These are phyloP conservation scores for Talaromyces marneffei DNA, from an alignment of 2,329 filamentous ascomycete species.

Conservation along the genomic window DNA sequence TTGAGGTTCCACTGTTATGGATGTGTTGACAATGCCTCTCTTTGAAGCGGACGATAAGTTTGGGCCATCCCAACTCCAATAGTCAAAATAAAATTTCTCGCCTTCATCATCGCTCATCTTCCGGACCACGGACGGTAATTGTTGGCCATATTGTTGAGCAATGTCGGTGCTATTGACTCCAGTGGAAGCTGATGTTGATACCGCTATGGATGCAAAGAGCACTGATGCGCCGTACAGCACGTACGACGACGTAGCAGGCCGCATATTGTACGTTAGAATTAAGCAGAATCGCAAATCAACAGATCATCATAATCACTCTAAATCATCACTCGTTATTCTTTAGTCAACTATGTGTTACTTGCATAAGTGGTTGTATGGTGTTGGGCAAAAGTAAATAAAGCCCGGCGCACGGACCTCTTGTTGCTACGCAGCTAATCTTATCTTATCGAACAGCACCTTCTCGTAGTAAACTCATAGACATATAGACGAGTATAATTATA, in stretches of 20 bases:
- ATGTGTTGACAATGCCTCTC: not conserved
- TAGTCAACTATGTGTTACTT: not conserved
- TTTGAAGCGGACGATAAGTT: conserved; percentile 3
- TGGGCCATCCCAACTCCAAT: conserved; percentile 28
- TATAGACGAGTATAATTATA: not conserved
- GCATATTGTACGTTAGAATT: not conserved
- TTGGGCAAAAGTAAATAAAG: conserved; percentile 4
- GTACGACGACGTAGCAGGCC: not conserved
- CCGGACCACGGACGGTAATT: conserved; percentile 27
- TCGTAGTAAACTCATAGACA: too few species aligned
- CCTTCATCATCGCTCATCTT: conserved; percentile 45
- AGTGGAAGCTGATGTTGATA: not conserved
- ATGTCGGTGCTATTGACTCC: not conserved
- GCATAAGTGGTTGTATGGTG: not conserved
- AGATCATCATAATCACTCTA: not conserved
- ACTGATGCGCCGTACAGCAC: not conserved
- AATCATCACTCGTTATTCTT: not conserved
- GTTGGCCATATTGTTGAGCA: conserved; percentile 21
- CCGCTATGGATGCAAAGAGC: not conserved
- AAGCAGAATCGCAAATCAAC: not conserved
- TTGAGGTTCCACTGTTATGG: conserved; percentile 6
- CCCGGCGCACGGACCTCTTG: not conserved
- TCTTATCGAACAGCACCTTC: not conserved
- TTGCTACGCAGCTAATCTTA: conserved; percentile 6
- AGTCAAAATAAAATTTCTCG: conserved; percentile 45